Percentiles rank a stretch among this genome's conserved stretches.
Evolutionary conservation across 2,329 filamentous ascomycete genomes (phyloP).

Genomic region (Sclerotinia minor): DNA sequence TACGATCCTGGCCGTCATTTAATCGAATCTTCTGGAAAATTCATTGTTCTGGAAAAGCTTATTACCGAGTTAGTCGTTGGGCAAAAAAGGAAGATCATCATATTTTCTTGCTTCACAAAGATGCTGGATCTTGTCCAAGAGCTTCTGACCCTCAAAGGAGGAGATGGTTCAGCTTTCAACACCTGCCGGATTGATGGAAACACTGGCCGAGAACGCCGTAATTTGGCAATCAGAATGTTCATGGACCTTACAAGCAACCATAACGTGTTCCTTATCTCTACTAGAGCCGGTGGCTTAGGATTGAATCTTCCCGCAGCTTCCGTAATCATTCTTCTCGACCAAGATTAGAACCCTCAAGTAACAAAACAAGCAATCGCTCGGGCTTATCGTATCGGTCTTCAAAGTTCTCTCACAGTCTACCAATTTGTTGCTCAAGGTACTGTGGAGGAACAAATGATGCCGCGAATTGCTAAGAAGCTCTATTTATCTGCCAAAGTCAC

Average conservation of each 20-base stretch:
- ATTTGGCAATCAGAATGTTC: slow-evolving; percentile 91
- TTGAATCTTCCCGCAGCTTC: slow-evolving; percentile 97
- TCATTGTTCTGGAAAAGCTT: slow-evolving; percentile 79
- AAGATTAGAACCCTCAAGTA: slow-evolving; percentile 97
- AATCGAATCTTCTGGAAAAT: slow-evolving; percentile 85
- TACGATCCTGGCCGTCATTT: slow-evolving; percentile 75
- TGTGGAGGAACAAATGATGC: slow-evolving; percentile 83
- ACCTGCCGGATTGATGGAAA: slow-evolving; percentile 82
- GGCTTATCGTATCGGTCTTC: slow-evolving; percentile 93
- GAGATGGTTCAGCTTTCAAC: slow-evolving; percentile 64
- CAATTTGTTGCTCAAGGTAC: slow-evolving; percentile 86
- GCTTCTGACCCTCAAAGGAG: slow-evolving; percentile 57
- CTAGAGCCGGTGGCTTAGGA: slow-evolving; percentile 89
- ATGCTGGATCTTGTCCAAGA: slow-evolving; percentile 91
- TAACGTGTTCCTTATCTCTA: slow-evolving; percentile 90
- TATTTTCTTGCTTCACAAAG: slow-evolving; percentile 92
- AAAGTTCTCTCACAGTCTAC: slow-evolving; percentile 92
- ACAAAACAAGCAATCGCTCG: slow-evolving; percentile 92
- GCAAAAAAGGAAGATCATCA: slow-evolving; percentile 73
- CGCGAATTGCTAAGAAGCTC: slow-evolving; percentile 53
- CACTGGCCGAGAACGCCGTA: slow-evolving; percentile 79
- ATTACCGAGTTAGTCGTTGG: slow-evolving; percentile 72
- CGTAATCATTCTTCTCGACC: slow-evolving; percentile 95
- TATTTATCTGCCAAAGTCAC: slow-evolving; percentile 62
- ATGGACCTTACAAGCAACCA: slow-evolving; percentile 78